Percentiles rank a stretch among this genome's conserved stretches.
Conservation (phyloP, 2,329 filamentous ascomycete genomes). For the Didymella pinodella region DNA sequence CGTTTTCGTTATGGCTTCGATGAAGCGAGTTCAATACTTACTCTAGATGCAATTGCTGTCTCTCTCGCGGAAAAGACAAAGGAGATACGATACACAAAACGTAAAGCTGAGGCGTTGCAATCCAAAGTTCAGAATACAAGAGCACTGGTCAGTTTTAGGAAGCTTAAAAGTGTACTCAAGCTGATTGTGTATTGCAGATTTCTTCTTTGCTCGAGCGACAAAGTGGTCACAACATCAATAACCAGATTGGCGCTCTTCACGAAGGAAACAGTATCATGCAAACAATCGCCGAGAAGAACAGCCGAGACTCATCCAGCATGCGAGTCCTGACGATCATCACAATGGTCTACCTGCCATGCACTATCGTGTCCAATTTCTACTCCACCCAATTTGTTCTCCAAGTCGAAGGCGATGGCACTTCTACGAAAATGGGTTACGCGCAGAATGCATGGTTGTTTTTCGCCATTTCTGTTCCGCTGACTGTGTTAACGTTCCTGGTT, state of each 20-base stretch:
- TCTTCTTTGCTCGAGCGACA: conserved; percentile 31
- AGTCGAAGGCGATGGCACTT: conserved; percentile 16
- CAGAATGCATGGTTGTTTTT: conserved; percentile 36
- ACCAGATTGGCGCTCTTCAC: conserved; percentile 29
- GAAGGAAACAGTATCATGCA: conserved; percentile 32
- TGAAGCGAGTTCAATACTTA: background rate
- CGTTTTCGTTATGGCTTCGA: background rate
- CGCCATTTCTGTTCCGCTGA: conserved; percentile 34
- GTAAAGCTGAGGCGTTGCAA: background rate
- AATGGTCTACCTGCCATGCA: conserved; percentile 37
- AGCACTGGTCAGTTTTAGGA: conserved; percentile 3
- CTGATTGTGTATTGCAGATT: conserved; percentile 10
- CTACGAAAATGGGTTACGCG: conserved; percentile 23
- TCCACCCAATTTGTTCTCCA: conserved; percentile 37
- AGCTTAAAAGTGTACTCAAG: too few relatives aligned
- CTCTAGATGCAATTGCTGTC: background rate
- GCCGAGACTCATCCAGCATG: conserved; percentile 33
- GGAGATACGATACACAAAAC: background rate
- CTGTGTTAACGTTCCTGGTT: conserved; percentile 28
- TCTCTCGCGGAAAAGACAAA: background rate
- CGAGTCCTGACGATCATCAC: conserved; percentile 36
- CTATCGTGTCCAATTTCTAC: conserved; percentile 39
- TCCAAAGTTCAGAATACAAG: conserved; percentile 9
- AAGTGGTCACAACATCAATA: conserved; percentile 28
- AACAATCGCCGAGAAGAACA: conserved; percentile 34